Conservation (phyloP, 805 yeast species). For the Saccharomycopsis oosterbeekiorum region DNA sequence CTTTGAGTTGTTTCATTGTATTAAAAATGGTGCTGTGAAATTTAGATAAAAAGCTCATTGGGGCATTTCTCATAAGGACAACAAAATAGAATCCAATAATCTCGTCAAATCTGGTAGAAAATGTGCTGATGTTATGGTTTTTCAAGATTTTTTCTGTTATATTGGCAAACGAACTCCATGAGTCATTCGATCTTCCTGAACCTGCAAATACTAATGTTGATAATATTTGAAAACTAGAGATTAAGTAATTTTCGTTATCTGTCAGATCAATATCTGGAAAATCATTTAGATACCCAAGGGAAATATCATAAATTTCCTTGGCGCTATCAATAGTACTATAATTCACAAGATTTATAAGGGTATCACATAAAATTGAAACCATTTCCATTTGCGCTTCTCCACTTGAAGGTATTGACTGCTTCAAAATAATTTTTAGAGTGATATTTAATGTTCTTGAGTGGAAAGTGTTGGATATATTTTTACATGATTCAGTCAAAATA, state of each 20-base stretch:
- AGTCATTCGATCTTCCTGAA: slow-evolving; percentile 46
- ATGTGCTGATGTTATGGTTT: slow-evolving; percentile 8
- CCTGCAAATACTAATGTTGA: slow-evolving; percentile 52
- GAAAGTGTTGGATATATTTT: slow-evolving; percentile 57
- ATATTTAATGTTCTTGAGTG: slow-evolving; percentile 55
- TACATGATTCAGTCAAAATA: slow-evolving; percentile 65
- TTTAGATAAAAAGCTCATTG: slow-evolving; percentile 11
- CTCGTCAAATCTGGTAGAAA: slow-evolving; percentile 22
- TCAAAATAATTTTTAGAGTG: slow-evolving; percentile 38
- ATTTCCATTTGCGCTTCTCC: slow-evolving; percentile 21
- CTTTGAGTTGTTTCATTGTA: slow-evolving; percentile 36
- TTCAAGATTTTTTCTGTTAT: slow-evolving; percentile 11
- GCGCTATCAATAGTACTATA: slow-evolving; percentile 46
- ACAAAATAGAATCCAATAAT: slow-evolving; percentile 30
- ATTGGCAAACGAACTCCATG: slow-evolving; percentile 2
- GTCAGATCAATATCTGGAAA: slow-evolving; percentile 11
- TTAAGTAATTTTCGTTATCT: slow-evolving; percentile 19
- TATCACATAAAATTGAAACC: slow-evolving; percentile 45
- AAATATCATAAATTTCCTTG: slow-evolving; percentile 30
- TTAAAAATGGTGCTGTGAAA: slow-evolving; percentile 28
- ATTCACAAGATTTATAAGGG: slow-evolving; percentile 41
- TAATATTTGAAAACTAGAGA: slow-evolving; percentile 28
- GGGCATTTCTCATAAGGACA: slow-evolving; percentile 45
- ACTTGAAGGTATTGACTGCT: slow-evolving; percentile 25
- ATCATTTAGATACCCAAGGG: background rate